Base-by-base conservation (phyloP, 148 eudicot genomes). In the Bassia scoparia region DNA sequence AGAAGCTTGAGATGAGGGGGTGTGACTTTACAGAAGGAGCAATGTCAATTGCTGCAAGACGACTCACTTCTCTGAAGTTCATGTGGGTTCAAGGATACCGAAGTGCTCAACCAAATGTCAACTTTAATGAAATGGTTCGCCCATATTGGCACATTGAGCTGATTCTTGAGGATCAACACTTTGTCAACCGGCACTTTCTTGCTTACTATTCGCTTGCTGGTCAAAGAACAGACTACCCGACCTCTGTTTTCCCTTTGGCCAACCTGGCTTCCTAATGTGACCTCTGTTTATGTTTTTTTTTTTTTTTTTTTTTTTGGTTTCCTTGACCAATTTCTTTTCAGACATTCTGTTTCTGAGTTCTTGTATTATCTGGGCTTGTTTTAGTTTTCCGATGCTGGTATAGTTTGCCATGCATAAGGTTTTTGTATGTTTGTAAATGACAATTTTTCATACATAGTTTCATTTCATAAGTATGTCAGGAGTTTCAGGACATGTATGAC, bases 31-130 rank as follows among this genome's bases (percentile, higher is more conserved):
- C 92, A 62, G 97, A 84, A 78, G 75, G 58, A 4, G 98, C 92
- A 12, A 55, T 93, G 43, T 90, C 92, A 10, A 46, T 30, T 5
- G 92, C 92, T 7, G 85, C 82, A 11, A 68, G 75, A 54, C 82
- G 75, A 58, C 53, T 93, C 33, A 59, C 35, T 21, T 81, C 89
- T 52, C 69, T 93, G 46, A 90, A 86, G 83, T 90, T 87, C 79
- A 72, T 93, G 84, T 93, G 98, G 98, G 92, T 91, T 18, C 95
- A 90, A 82, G 95, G 91, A 49, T 93, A 84, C 61, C 69, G 77
- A 53, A 81, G 80, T 15, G 80, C 87, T 44, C 64, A 67, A 55
- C 69, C 24, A 17, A 70, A 48, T 8, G 13, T 33, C 2, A 85
- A 84, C 67, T 80, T 84, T 27, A 75, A 81, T 34, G 72, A 69